A percentile compares a stretch with the other conserved stretches of the same genome.
Evolutionary conservation across 1,284 basidiomycete genomes (phyloP).

Genomic region (Trichosporon inkin): DNA sequence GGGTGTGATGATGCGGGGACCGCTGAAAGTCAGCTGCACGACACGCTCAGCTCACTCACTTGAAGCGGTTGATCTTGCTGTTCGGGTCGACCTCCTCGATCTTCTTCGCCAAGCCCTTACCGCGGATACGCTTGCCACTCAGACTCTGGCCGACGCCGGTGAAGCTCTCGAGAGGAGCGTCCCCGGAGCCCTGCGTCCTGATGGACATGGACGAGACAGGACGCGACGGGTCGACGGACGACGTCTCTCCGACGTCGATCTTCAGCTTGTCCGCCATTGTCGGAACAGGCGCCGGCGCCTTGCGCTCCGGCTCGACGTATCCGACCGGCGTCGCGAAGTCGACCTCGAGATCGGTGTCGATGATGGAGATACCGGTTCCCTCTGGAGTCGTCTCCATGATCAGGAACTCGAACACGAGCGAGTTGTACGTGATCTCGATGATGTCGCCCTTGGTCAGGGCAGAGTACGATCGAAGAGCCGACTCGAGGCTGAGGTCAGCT

Average conservation of each 20-base stretch:
- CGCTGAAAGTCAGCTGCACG: slow-evolving; percentile 53
- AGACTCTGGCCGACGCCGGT: slow-evolving; percentile 88
- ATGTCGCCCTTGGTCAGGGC: slow-evolving; percentile 83
- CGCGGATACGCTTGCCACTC: slow-evolving; percentile 81
- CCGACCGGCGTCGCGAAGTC: slow-evolving; percentile 61
- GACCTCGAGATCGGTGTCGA: slow-evolving; percentile 84
- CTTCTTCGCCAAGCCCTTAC: slow-evolving; percentile 80
- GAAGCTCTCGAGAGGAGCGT: slow-evolving; percentile 75
- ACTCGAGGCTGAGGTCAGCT: slow-evolving; percentile 67
- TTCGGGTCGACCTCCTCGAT: slow-evolving; percentile 71
- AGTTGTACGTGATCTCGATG: slow-evolving; percentile 87
- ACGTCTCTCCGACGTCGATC: slow-evolving; percentile 80
- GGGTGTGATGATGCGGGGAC: slow-evolving; percentile 78
- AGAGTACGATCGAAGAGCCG: slow-evolving; percentile 91
- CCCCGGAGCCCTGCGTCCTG: slow-evolving; percentile 45
- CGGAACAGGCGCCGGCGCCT: slow-evolving; percentile 70
- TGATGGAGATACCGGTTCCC: slow-evolving; percentile 79
- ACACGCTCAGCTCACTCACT: slow-evolving; percentile 60
- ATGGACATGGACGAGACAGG: slow-evolving; percentile 58
- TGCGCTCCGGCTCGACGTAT: slow-evolving; percentile 82
- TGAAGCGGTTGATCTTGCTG: slow-evolving; percentile 82
- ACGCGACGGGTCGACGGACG: slow-evolving; percentile 64
- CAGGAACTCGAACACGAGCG: slow-evolving; percentile 87
- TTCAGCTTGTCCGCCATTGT: slow-evolving; percentile 98
- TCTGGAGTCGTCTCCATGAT: slow-evolving; percentile 92